Conservation (phyloP, 306 rosid species). For the Citrullus amarus region DNA sequence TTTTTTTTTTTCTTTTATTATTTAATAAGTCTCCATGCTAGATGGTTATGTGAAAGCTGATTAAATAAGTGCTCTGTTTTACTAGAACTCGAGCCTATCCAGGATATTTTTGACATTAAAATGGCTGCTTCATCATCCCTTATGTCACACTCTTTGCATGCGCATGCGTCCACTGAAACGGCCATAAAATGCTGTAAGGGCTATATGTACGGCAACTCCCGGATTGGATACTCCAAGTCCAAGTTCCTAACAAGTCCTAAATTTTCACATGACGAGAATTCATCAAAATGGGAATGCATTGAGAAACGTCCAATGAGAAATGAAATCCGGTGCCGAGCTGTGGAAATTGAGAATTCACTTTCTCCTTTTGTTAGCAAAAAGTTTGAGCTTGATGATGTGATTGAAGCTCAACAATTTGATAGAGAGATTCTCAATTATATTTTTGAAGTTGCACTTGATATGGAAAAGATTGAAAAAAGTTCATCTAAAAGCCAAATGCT, state of each 20-base stretch:
- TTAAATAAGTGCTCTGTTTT: background rate
- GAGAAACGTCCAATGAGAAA: slow-evolving; percentile 11
- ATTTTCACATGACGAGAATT: slow-evolving; percentile 12
- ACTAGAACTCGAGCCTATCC: background rate
- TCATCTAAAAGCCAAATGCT: slow-evolving; percentile 68
- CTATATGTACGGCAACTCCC: slow-evolving; percentile 12
- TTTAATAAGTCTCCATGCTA: background rate
- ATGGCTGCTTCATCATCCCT: slow-evolving; percentile 54
- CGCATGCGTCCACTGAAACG: slow-evolving; percentile 19
- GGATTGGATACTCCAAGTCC: slow-evolving; percentile 5
- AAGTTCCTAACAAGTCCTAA: slow-evolving; percentile 10
- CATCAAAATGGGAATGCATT: slow-evolving; percentile 14
- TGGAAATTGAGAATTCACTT: slow-evolving; percentile 32
- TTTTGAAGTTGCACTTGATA: slow-evolving; percentile 61
- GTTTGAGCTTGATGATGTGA: slow-evolving; percentile 66
- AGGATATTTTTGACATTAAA: slow-evolving; percentile 4
- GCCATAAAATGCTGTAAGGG: slow-evolving; percentile 15
- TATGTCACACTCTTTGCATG: slow-evolving; percentile 33
- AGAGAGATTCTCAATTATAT: slow-evolving; percentile 49
- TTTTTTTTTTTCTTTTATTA: background rate
- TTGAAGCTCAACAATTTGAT: slow-evolving; percentile 81
- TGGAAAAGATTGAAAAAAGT: slow-evolving; percentile 68
- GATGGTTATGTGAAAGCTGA: background rate
- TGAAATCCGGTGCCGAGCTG: slow-evolving; percentile 22
- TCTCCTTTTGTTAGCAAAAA: slow-evolving; percentile 36